phyloP scores from a whole-genome alignment of 108 stramenopile species.

The Cyclotella atomus region DNA sequence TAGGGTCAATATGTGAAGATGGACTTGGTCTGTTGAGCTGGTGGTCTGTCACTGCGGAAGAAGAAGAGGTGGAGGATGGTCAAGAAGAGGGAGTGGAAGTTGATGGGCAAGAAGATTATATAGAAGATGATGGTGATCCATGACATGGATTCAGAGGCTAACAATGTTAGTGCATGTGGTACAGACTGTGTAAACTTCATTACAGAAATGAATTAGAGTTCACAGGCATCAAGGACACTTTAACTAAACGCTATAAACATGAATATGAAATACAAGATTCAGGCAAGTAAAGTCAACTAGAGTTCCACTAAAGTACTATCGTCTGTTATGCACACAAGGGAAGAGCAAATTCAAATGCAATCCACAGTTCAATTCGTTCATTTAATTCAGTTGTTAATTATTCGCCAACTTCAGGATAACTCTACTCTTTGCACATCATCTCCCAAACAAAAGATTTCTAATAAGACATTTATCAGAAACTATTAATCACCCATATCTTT shows the following conservation, averaged over 20 bases:
- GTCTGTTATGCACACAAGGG: no score
- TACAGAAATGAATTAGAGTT: no score
- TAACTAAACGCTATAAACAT: no score
- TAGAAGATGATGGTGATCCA: constrained; percentile 9
- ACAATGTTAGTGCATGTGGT: no score
- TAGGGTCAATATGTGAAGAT: constrained; percentile 89
- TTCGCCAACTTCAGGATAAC: not conserved
- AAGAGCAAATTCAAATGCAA: no score
- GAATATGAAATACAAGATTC: no score
- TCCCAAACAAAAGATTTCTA: constrained; percentile 5
- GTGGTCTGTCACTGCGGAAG: constrained; percentile 71
- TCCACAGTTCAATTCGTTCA: no score
- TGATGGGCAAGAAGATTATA: constrained; percentile 1
- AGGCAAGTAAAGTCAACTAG: no score
- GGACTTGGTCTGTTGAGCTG: constrained; percentile 82
- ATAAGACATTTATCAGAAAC: constrained; percentile 22
- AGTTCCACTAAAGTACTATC: no score
- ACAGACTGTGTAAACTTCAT: no score
- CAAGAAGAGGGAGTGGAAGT: not conserved
- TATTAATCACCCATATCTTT: no score
- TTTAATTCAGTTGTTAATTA: not conserved
- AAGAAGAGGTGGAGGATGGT: constrained; percentile 58
- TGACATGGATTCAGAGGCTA: not conserved
- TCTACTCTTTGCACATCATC: not conserved
- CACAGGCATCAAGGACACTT: no score